Conservation (phyloP, 2,329 filamentous ascomycete species). For the Malbranchea zuffiana region DNA sequence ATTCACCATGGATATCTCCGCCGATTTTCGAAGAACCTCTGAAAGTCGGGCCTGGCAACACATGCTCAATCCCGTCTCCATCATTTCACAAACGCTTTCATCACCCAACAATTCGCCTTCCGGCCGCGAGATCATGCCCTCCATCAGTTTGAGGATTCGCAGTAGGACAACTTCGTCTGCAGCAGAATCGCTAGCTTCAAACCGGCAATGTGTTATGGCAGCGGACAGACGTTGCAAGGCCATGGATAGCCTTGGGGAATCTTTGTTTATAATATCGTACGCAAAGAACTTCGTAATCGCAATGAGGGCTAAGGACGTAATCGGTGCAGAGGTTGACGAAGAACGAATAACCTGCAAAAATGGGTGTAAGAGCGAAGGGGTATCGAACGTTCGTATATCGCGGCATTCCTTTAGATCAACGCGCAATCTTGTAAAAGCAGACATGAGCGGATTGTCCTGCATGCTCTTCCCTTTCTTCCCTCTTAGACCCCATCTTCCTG, state of each 20-base stretch:
- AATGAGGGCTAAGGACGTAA: constrained; percentile 86
- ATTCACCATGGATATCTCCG: constrained; percentile 93
- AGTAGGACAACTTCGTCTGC: constrained; percentile 92
- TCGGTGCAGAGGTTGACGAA: constrained; percentile 88
- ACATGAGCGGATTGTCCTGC: constrained; percentile 94
- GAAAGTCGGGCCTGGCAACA: constrained; percentile 90
- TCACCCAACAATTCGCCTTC: constrained; percentile 91
- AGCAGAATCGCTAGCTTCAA: constrained; percentile 88
- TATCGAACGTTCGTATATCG: constrained; percentile 85
- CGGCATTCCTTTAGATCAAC: constrained; percentile 78
- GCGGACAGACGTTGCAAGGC: constrained; percentile 92
- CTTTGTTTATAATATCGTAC: constrained; percentile 76
- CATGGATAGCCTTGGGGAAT: constrained; percentile 75
- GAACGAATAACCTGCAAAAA: constrained; percentile 95
- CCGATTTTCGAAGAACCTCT: constrained; percentile 77
- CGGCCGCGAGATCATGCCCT: constrained; percentile 90
- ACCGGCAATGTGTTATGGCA: constrained; percentile 93
- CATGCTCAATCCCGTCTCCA: constrained; percentile 94
- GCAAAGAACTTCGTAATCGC: constrained; percentile 94
- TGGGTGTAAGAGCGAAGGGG: constrained; percentile 75
- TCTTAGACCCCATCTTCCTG: constrained; percentile 82
- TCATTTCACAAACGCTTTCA: constrained; percentile 98
- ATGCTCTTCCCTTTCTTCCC: constrained; percentile 95
- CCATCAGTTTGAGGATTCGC: constrained; percentile 93
- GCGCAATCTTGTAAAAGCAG: constrained; percentile 80